Conservation (phyloP, 1,284 basidiomycete genomes). For the Leccinum idahoense region DNA sequence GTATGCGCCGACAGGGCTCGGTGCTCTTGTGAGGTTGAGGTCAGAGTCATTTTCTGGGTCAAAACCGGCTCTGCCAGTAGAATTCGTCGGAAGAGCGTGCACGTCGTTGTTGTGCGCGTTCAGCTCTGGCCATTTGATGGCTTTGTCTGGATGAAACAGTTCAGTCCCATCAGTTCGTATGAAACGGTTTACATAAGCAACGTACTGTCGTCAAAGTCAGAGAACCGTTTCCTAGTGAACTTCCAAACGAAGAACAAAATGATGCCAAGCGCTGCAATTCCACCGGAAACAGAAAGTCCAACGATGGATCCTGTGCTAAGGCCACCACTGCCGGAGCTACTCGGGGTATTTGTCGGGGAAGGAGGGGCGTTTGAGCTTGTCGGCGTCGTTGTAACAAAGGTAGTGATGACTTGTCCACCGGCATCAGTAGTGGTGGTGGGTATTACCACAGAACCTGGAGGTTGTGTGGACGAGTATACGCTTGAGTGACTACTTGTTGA, state of each 20-base stretch:
- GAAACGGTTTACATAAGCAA: constrained; percentile 23
- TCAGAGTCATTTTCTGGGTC: constrained; percentile 54
- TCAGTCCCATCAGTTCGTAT: constrained; percentile 5
- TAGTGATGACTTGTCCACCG: constrained; percentile 22
- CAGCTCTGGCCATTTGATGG: constrained; percentile 84
- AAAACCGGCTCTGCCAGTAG: constrained; percentile 61
- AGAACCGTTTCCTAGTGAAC: constrained; percentile 69
- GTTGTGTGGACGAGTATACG: neutral
- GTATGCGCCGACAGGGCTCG: constrained; percentile 37
- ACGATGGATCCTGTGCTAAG: too few species aligned
- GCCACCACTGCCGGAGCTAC: too few species aligned
- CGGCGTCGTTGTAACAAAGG: constrained; percentile 8
- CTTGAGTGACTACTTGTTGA: constrained; percentile 3
- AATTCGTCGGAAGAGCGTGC: constrained; percentile 59
- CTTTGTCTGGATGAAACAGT: constrained; percentile 51
- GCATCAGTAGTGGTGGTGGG: constrained; percentile 24
- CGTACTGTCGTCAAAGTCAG: constrained; percentile 73
- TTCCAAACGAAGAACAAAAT: constrained; percentile 74
- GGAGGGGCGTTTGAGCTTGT: constrained; percentile 10
- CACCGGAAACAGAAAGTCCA: too few species aligned
- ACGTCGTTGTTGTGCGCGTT: constrained; percentile 57
- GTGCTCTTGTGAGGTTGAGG: constrained; percentile 48
- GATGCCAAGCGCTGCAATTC: too few species aligned
- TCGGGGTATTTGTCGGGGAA: constrained; percentile 10
- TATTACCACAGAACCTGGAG: constrained; percentile 13